These are phyloP conservation scores for Backusella sp. DNA, from an alignment of 192 early-diverging fungal species.

Conservation along the genomic window DNA sequence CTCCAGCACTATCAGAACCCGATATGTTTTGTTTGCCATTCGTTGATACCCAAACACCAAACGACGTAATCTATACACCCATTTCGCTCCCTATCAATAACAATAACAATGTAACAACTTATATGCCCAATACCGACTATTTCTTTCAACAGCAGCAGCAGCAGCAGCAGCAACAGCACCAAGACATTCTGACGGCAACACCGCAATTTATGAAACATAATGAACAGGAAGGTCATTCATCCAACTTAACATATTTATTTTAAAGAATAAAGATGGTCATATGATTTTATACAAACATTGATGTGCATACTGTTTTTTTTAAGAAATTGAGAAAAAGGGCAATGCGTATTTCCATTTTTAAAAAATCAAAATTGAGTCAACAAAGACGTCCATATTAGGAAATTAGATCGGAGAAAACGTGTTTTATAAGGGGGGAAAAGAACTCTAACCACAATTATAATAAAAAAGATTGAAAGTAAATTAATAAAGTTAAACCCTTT, in stretches of 20 bases:
- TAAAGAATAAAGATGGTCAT: neutral
- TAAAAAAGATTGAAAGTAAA: neutral
- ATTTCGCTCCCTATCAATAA: neutral
- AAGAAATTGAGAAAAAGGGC: neutral
- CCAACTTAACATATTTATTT: neutral
- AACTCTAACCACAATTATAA: neutral
- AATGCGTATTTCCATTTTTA: neutral
- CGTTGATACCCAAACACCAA: neutral
- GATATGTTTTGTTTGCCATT: neutral
- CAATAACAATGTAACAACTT: neutral
- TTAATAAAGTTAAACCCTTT: neutral
- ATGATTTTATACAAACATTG: neutral
- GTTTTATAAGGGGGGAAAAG: neutral
- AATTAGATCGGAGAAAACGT: conserved; percentile 4
- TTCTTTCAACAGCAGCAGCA: neutral
- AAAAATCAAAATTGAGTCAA: neutral
- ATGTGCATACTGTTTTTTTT: no score
- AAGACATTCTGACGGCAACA: neutral
- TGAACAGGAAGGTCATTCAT: neutral
- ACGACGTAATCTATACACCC: neutral
- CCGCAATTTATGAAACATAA: neutral
- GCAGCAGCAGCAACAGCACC: neutral
- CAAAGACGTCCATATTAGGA: neutral
- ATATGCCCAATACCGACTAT: neutral
- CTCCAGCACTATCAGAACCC: neutral